phyloP scores from a whole-genome alignment of 1,284 basidiomycete species.

The Austroboletus niveus region DNA sequence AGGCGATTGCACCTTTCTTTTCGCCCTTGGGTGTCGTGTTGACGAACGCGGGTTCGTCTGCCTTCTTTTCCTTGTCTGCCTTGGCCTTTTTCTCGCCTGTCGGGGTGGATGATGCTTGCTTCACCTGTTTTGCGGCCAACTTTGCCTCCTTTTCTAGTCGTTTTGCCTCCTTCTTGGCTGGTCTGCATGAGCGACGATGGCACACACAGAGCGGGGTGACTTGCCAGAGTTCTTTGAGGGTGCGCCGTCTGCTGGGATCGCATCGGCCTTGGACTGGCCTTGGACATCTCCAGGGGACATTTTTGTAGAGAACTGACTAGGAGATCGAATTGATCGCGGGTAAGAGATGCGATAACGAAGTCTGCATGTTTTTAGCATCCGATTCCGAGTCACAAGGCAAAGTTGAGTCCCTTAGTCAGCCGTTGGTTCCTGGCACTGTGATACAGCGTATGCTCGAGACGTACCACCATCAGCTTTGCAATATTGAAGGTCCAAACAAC shows the following conservation, averaged over 20 bases:
- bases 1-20: constrained; percentile 72
- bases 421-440: too few species aligned
- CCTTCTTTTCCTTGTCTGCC: constrained; percentile 71
- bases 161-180: constrained; percentile 75
- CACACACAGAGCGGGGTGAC: background rate
- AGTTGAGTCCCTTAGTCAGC: too few species aligned
- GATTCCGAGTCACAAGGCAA: background rate
- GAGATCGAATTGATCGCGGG: background rate
- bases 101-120: constrained; percentile 44
- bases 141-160: constrained; percentile 76
- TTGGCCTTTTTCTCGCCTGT: constrained; percentile 68
- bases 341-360: background rate
- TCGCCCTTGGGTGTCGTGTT: constrained; percentile 85
- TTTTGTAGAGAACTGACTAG: background rate
- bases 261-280: background rate
- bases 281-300: background rate
- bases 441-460: too few species aligned
- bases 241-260: constrained; percentile 12
- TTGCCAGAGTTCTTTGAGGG: constrained; percentile 38
- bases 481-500: too few species aligned
- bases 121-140: constrained; percentile 72
- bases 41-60: constrained; percentile 71
- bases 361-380: background rate
- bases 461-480: too few species aligned
- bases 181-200: constrained; percentile 3